Base-by-base conservation (phyloP, 2,329 filamentous ascomycete species). In the Colletotrichum sp. region DNA sequence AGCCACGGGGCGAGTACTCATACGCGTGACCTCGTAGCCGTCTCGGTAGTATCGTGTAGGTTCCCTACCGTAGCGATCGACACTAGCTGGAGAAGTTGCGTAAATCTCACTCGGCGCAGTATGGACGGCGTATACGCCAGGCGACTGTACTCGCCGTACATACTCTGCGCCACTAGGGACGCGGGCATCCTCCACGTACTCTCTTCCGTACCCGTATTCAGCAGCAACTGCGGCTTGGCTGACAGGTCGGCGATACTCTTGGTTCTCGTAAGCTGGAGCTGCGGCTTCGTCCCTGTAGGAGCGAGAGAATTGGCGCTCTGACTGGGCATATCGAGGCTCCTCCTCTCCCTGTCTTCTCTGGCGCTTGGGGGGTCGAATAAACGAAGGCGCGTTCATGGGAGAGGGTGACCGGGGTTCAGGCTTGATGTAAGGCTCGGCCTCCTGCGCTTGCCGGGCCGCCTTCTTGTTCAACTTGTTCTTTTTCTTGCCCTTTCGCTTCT, bases 321-420 rank as follows among this genome's bases (percentile, higher is more conserved):
- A 83, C n/a, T 84, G 83, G 15, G 85, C 83, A 77, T 87, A 85
- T 77, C 85, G 84, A n/a, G 85, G 82, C 71, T 90, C 89, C 7
- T 76, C 82, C 36, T 81, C 79, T 66, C 76, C 83, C 72, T 87
- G 87, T 65, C 85, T 86, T 77, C 89, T 88, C 79, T 89, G 88
- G 67, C 92, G 89, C 81, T 93, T 93, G 78, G 85, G 86, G 12
- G 92, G 89, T 65, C 91, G 88, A 36, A 87, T 82, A 75, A 89
- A 87, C n/a, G 89, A 86, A 24, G 88, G 88, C 21, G 88, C 88
- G 76, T 85, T 85, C 67, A 92, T 82, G 10, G 91, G 92, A 8
- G 92, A 93, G 2, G 90, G 89, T 3, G 92, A 94, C 64, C 87
- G 88, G n/a, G 92, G 92, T 80, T 94, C 92, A 28, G 88, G 85